These are phyloP conservation scores for Ophiostoma piceae DNA, from an alignment of 2,329 filamentous ascomycete species.

Conservation along the genomic window DNA sequence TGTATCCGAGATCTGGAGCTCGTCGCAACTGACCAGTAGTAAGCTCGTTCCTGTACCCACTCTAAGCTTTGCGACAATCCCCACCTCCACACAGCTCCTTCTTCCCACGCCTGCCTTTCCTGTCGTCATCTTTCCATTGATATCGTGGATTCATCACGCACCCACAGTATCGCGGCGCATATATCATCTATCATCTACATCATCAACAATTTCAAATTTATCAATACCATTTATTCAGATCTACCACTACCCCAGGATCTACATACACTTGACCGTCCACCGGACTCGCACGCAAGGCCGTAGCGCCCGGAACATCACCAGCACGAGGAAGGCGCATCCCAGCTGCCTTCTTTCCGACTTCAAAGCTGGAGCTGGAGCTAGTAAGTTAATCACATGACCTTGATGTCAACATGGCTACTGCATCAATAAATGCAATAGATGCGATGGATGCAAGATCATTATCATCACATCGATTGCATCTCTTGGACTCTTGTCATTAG, in stretches of 20 bases:
- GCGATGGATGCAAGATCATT: not conserved
- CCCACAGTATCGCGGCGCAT: not conserved
- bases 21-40: not conserved
- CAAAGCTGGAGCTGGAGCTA: not conserved
- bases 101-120: not conserved
- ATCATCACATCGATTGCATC: not conserved
- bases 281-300: not conserved
- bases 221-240: too few species aligned
- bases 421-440: not conserved
- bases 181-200: not conserved
- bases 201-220: too few species aligned
- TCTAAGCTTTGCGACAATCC: not conserved
- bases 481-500: not conserved
- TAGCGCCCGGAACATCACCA: not conserved
- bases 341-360: not conserved
- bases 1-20: not conserved
- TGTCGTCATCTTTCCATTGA: not conserved
- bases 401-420: not conserved
- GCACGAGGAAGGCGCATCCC: slow-evolving; percentile 1
- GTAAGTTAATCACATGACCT: not conserved
- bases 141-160: not conserved
- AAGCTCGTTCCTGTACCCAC: not conserved
- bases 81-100: slow-evolving; percentile 9
- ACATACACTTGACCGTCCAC: not conserved
- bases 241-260: not conserved